Conservation (phyloP, 805 yeast genomes). For the Candida orba region DNA sequence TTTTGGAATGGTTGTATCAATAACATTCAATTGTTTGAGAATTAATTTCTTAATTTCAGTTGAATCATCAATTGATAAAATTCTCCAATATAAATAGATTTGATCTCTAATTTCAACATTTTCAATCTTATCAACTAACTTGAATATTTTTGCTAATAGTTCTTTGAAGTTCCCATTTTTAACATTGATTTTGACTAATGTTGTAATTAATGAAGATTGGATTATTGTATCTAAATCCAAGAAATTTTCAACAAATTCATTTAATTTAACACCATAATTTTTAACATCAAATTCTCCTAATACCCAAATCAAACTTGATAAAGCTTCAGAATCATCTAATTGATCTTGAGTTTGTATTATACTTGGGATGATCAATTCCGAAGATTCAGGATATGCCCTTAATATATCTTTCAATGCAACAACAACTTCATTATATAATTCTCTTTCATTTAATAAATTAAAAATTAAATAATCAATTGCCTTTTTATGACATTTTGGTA, state of each 20-base stretch:
- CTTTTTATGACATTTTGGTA: conserved; percentile 42
- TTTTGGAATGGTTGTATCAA: conserved; percentile 62
- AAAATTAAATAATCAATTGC: conserved; percentile 54
- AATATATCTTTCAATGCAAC: conserved; percentile 57
- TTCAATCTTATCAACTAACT: conserved; percentile 58
- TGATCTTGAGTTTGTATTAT: conserved; percentile 41
- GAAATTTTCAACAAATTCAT: conserved; percentile 42
- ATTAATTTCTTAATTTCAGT: conserved; percentile 40
- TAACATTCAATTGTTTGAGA: conserved; percentile 57
- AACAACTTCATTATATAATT: conserved; percentile 57
- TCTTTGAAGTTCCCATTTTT: conserved; percentile 33
- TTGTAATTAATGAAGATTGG: conserved; percentile 52
- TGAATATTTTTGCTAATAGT: conserved; percentile 51
- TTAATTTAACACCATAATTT: conserved; percentile 40
- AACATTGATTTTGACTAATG: conserved; percentile 52
- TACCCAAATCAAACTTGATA: conserved; percentile 56
- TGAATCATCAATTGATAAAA: conserved; percentile 42
- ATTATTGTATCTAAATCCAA: conserved; percentile 51
- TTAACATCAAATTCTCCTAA: conserved; percentile 66
- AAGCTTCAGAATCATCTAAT: conserved; percentile 41
- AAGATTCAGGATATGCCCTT: conserved; percentile 53
- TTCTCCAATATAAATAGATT: conserved; percentile 76
- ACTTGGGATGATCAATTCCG: conserved; percentile 48
- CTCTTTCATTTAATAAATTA: conserved; percentile 50
- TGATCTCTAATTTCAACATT: conserved; percentile 76